Evolutionary conservation across 2,329 filamentous ascomycete genomes (phyloP), one percentile per base, ranked within the genome.

Genomic region (Allantophomopsis lycopodina): DNA sequence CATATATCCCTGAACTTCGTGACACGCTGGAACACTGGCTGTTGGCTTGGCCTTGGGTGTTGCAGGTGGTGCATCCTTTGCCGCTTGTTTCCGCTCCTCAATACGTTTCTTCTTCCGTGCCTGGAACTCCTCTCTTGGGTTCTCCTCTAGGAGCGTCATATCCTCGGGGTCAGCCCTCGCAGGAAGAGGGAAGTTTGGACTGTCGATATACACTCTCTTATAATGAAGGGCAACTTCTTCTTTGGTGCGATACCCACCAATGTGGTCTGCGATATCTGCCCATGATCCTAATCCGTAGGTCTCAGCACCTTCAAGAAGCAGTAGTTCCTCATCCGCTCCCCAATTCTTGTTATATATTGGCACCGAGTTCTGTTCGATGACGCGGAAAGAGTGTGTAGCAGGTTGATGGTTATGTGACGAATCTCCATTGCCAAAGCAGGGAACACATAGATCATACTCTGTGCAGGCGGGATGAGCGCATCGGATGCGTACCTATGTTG

Each of bases 1-100:
- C 91, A 98, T 98, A 58, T 94, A 98, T 3, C 91, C 91, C 60
- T 95, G 87, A 31, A 98, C 91, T 60, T 98, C 91, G 64, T 98
- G 91, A 59, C 91, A 98, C 28, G 87, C 82, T 1, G 91, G 91
- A 2, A 95, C 87, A 64, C 84, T 94, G 7, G 88, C 88, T 0
- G 89, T 96, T 0, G 91, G 91, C 55, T 96, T 96, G 50, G 89
- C 88, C 61, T 95, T 94, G 2, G 89, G 86, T 17, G 85, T 83
- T 31, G 87, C 71, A 1, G 86, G 80, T 1, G 85, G 78, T 7
- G 85, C 83, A 45, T 82, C 83, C 60, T 91, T 94, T 33, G 84
- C 82, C 1, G 77, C 80, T 46, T 95, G 85, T 53, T 93, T 87
- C 46, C 87, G 76, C 49, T 93, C 79, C 57, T 98, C 91, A 51